Conservation (phyloP, 306 rosid species). For the Gastrolobium bilobum region DNA sequence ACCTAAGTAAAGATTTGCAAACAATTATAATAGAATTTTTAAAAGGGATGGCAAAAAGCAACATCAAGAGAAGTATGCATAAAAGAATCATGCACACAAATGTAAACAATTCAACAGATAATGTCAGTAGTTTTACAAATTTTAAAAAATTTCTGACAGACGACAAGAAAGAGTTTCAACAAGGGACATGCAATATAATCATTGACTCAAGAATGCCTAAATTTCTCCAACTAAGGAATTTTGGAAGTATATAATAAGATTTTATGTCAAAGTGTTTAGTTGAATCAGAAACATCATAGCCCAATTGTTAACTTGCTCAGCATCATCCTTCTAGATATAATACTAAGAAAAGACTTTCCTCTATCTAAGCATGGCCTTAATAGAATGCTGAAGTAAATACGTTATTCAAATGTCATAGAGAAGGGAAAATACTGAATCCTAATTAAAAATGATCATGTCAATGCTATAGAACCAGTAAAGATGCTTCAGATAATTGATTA, state of each 20-base stretch:
- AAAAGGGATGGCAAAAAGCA: slow-evolving; percentile 12
- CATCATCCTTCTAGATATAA: background rate
- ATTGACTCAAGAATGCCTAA: background rate
- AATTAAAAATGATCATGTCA: background rate
- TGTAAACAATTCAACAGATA: background rate
- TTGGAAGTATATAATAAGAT: background rate
- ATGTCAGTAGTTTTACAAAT: background rate
- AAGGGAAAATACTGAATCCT: background rate
- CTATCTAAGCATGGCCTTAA: background rate
- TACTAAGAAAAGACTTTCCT: background rate
- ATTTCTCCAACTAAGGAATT: background rate
- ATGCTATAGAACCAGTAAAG: background rate
- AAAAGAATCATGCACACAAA: slow-evolving; percentile 17
- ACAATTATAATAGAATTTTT: background rate
- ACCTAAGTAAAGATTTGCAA: slow-evolving; percentile 59
- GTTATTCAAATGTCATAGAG: background rate
- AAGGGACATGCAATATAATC: slow-evolving; percentile 16
- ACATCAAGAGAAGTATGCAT: slow-evolving; percentile 34
- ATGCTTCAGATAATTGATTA: background rate
- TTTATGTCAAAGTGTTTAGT: background rate
- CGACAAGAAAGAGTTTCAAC: slow-evolving; percentile 10
- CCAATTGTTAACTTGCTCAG: background rate
- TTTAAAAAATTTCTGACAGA: background rate
- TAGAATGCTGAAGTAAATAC: background rate
- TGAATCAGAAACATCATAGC: background rate